phyloP scores from a whole-genome alignment of 225 moss, liverwort and hornwort genomes.

The Marchantia paleacea region DNA sequence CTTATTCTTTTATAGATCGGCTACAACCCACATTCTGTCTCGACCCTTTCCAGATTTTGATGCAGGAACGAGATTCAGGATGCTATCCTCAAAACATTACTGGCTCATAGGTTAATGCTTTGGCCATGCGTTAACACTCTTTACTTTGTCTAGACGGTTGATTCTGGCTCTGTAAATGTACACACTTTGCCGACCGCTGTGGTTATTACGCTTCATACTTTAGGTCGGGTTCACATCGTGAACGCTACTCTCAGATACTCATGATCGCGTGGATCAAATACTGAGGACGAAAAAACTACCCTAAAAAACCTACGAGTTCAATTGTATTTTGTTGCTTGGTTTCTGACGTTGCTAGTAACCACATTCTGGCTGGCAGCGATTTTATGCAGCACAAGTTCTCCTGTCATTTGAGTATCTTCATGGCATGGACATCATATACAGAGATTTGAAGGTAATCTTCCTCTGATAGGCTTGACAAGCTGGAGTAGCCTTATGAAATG shows the following conservation, averaged over 20 bases:
- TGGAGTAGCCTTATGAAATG: neutral
- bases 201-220: too few relatives aligned
- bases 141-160: too few relatives aligned
- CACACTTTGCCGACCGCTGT: too few relatives aligned
- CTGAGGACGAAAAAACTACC: neutral
- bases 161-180: too few relatives aligned
- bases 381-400: constrained; percentile 92
- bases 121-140: too few relatives aligned
- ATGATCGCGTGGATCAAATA: neutral
- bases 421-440: constrained; percentile 82
- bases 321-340: neutral
- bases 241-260: neutral
- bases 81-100: too few relatives aligned
- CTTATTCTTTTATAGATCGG: too few relatives aligned
- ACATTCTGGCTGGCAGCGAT: constrained; percentile 50
- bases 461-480: neutral
- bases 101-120: too few relatives aligned
- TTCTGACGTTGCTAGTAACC: neutral
- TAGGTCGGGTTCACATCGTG: neutral
- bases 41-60: too few relatives aligned
- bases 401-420: constrained; percentile 92
- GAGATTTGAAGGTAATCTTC: constrained; percentile 72
- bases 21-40: too few relatives aligned
- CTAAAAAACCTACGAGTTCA: neutral
- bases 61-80: too few relatives aligned